Conservation (phyloP, 2,329 filamentous ascomycete species). For the Xenosphaeropsis pyriputrescens region DNA sequence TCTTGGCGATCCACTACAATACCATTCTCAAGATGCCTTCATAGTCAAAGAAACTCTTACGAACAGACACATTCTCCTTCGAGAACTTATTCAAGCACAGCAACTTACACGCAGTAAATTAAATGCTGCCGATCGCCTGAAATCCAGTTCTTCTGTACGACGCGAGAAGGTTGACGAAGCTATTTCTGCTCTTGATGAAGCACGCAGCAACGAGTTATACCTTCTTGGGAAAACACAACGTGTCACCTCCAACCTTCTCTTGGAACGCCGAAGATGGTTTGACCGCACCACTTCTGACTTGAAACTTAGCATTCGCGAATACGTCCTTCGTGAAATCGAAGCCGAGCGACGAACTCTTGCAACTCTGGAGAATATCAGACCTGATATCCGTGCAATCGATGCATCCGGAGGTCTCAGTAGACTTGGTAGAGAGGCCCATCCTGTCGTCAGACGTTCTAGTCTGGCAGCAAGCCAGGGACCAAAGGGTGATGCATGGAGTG, state of each 20-base stretch:
- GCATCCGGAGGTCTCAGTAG: conserved; percentile 78
- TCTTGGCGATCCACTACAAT: conserved; percentile 82
- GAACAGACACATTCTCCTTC: conserved; percentile 90
- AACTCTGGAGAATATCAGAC: conserved; percentile 82
- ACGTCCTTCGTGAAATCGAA: conserved; percentile 88
- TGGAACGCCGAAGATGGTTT: conserved; percentile 87
- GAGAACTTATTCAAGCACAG: conserved; percentile 85
- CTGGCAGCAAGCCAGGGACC: conserved; percentile 84
- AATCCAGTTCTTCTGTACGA: conserved; percentile 72
- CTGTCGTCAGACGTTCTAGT: conserved; percentile 54
- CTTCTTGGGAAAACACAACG: conserved; percentile 75
- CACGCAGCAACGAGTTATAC: conserved; percentile 65
- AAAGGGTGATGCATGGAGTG: conserved; percentile 97
- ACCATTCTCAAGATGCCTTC: conserved; percentile 89
- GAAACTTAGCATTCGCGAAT: conserved; percentile 73
- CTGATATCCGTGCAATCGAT: conserved; percentile 88
- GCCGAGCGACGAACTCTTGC: conserved; percentile 84
- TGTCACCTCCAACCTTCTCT: conserved; percentile 77
- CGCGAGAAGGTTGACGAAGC: conserved; percentile 96
- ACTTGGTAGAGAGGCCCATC: conserved; percentile 78
- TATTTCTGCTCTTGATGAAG: conserved; percentile 81
- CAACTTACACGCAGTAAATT: conserved; percentile 71
- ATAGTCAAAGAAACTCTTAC: conserved; percentile 97
- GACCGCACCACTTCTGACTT: conserved; percentile 73
- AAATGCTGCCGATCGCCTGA: conserved; percentile 76